Base-by-base conservation (phyloP, 768 basidiomycete genomes). In the Naganishia antarctica region DNA sequence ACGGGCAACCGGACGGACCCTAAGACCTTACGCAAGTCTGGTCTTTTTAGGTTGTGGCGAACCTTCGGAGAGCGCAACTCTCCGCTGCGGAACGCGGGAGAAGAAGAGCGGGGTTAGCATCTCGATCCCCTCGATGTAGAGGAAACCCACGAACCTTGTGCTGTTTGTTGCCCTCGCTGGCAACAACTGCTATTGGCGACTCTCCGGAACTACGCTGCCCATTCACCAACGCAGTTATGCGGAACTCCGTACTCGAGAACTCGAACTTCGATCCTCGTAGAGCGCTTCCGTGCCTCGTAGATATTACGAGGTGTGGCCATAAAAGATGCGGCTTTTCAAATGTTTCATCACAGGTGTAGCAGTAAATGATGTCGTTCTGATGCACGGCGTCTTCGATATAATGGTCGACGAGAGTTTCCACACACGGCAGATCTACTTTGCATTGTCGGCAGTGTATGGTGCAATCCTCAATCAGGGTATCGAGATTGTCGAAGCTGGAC, bases 281-380 rank as follows among this genome's bases (percentile, higher is more conserved):
- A 37, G 51, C 51, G 15, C 25, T 37, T 6, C 29, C 32, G n/a
- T 53, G 51, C 5, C 51, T 23, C 8, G 21, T 13, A 18, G 51
- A 53, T 8, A 11, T 29, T 3, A 37, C 18, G 15, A 53, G 51
- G 37, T 53, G 51, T 18, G 51, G 51, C 51, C 51, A 40, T 1
- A 53, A 28, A 37, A 34, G 31, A 25, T 53, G 51, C 1, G 51
- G 28, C 23, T 40, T 53, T 9, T 8, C 34, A n/a, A 53, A 53
- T 21, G 51, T n/a, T 23, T 9, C 18, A n/a, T 34, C 51, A n/a
- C 51, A 53, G 18, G 51, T 53, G 21, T 53, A 53, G 23, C 51
- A 53, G 31, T 34, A 53, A 18, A 34, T 40, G 2, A 18, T n/a
- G 32, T 53, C 32, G 8, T 9, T 28, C 15, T 32, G 18, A 18